Evolutionary conservation across 768 basidiomycete genomes (phyloP).

Genomic region (Coprinellus aureogranulatus): DNA sequence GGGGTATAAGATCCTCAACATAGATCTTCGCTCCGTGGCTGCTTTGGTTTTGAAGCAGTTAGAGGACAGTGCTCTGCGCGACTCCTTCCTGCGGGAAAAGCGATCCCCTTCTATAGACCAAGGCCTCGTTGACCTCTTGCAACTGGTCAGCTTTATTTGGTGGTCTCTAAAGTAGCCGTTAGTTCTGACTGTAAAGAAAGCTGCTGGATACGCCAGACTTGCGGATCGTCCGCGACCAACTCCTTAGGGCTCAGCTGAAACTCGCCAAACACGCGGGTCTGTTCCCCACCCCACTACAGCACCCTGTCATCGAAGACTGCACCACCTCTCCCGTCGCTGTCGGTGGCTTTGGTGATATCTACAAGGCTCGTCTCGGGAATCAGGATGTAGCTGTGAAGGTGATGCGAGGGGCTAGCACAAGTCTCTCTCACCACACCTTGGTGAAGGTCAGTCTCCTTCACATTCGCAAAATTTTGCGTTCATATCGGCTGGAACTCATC

Average conservation of each 20-base stretch:
- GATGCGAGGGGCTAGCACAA: neutral
- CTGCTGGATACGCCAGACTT: neutral
- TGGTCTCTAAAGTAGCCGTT: neutral
- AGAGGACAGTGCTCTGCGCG: neutral
- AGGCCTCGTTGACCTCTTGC: neutral
- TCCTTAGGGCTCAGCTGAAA: slow-evolving; percentile 1
- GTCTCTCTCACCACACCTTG: neutral
- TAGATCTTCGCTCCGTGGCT: neutral
- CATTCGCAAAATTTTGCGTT: neutral
- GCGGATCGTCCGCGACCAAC: neutral
- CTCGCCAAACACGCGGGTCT: neutral
- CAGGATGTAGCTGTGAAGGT: slow-evolving; percentile 11
- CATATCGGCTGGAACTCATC: too few species aligned
- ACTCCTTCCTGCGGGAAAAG: neutral
- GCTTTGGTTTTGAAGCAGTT: neutral
- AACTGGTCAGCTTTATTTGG: neutral
- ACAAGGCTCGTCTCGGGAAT: neutral
- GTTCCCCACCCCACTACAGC: slow-evolving; percentile 4
- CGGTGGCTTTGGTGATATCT: slow-evolving; percentile 6
- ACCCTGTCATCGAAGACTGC: neutral
- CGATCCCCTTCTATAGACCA: neutral
- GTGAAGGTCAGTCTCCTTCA: slow-evolving; percentile 1
- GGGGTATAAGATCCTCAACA: neutral
- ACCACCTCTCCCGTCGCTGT: neutral
- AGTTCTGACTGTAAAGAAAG: neutral